Percentiles rank a stretch among this genome's conserved stretches.
Evolutionary conservation across 129 eudicot species (phyloP).

Genomic region (Pseudognaphalium luteoalbum): DNA sequence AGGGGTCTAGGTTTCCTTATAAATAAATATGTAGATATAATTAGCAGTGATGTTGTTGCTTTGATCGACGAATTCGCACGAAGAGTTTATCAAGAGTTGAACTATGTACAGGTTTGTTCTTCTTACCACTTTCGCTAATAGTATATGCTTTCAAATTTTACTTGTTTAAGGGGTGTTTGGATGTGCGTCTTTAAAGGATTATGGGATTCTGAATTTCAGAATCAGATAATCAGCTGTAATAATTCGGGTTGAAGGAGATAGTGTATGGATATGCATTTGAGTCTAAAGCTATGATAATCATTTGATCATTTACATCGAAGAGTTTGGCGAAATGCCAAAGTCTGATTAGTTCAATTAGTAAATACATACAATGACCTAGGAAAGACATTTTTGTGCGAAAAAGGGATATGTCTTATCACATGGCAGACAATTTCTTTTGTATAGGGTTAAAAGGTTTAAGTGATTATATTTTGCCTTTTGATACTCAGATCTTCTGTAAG

Average conservation of each 20-base stretch:
- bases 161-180: conserved; percentile 1
- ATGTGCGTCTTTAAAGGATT: neutral
- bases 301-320: neutral
- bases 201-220: neutral
- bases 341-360: neutral
- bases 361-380: neutral
- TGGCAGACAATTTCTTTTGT: neutral
- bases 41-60: conserved; percentile 88
- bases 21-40: conserved; percentile 73
- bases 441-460: neutral
- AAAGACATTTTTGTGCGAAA: neutral
- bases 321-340: neutral
- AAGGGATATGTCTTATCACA: neutral
- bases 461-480: neutral
- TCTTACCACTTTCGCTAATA: conserved; percentile 8
- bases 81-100: conserved; percentile 97
- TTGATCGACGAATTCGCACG: conserved; percentile 92
- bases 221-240: conserved; percentile 8
- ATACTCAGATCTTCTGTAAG: neutral
- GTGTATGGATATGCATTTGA: neutral
- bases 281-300: neutral
- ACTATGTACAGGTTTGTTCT: conserved; percentile 89
- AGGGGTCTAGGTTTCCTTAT: conserved; percentile 76
- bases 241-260: neutral
- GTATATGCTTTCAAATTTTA: conserved; percentile 10